phyloP scores from a whole-genome alignment of 768 basidiomycete genomes.

The Candolleomyces aberdarensis region DNA sequence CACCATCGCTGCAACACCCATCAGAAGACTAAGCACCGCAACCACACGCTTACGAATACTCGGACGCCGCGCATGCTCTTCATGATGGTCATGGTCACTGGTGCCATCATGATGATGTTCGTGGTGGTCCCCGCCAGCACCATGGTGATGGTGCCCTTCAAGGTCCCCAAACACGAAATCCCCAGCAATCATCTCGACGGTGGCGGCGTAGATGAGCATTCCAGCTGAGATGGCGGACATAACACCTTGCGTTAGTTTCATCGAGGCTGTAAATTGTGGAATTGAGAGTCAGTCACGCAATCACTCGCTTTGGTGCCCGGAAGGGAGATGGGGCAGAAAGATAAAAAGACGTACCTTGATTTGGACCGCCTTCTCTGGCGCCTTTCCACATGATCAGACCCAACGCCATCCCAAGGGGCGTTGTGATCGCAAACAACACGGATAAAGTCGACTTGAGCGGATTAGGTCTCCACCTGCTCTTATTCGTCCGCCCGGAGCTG shows the following conservation, averaged over 20 bases:
- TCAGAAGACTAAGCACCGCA: constrained; percentile 57
- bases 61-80: constrained; percentile 8
- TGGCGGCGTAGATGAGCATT: constrained; percentile 80
- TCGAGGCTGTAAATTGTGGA: constrained; percentile 30
- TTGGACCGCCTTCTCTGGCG: constrained; percentile 22
- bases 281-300: background rate
- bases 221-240: constrained; percentile 83
- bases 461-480: background rate
- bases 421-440: constrained; percentile 68
- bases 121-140: constrained; percentile 20
- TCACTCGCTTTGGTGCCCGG: background rate
- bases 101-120: constrained; percentile 25
- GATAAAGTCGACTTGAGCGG: constrained; percentile 51
- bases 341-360: constrained; percentile 16
- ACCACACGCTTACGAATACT: constrained; percentile 41
- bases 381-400: constrained; percentile 49
- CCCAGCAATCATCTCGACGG: constrained; percentile 84
- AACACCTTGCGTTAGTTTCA: constrained; percentile 62
- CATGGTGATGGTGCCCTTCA: constrained; percentile 29
- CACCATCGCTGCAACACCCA: constrained; percentile 66
- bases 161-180: constrained; percentile 79
- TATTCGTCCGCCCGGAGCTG: no score
- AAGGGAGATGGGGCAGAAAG: no score
- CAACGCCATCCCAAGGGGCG: constrained; percentile 63
- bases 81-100: constrained; percentile 1